Evolutionary conservation across 257 asterid genomes (phyloP).

Genomic region (Ophiorrhiza pumila): DNA sequence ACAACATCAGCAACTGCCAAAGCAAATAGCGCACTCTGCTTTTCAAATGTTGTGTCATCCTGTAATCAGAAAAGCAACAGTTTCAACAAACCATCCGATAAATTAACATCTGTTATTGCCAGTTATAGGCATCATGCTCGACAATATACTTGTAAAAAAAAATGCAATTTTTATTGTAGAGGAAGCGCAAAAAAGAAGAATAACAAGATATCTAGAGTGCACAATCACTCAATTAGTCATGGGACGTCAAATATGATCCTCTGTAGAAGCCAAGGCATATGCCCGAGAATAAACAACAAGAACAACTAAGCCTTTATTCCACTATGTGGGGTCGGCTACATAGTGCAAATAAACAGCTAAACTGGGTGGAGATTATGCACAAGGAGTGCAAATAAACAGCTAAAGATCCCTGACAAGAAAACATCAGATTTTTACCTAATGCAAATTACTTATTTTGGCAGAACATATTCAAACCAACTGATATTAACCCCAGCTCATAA

Average conservation of each 20-base stretch:
- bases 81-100: neutral
- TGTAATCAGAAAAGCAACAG: slow-evolving; percentile 25
- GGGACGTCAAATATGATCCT: neutral
- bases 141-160: neutral
- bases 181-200: neutral
- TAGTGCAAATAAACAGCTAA: no score
- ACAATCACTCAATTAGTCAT: neutral
- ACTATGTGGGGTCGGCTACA: no score
- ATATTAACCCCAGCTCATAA: neutral
- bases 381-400: neutral
- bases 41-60: slow-evolving; percentile 96
- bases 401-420: neutral
- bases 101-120: no score
- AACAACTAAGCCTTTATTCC: no score
- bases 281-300: neutral
- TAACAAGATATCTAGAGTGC: neutral
- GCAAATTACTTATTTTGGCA: neutral
- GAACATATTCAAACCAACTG: neutral
- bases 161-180: neutral
- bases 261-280: neutral
- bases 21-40: slow-evolving; percentile 95
- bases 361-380: neutral
- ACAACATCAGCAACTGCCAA: slow-evolving; percentile 97
- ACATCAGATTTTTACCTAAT: neutral
- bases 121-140: neutral